These are phyloP conservation scores for Musa beccarii DNA, from an alignment of 176 grass and related monocot species.

Conservation along the genomic window DNA sequence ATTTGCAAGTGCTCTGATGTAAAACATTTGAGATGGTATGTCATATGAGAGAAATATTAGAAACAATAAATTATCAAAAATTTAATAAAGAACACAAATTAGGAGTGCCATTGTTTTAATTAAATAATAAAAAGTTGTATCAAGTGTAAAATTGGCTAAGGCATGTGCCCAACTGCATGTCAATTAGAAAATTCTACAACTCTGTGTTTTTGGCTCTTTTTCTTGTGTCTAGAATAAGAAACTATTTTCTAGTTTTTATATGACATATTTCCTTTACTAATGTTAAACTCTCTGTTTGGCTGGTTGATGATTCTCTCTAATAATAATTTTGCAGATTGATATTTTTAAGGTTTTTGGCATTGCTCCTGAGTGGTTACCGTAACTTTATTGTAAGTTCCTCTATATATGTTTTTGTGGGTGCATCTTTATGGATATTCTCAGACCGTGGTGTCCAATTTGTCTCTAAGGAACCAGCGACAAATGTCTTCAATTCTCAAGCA, in stretches of 20 bases:
- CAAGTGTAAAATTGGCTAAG: neutral
- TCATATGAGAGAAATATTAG: too few species aligned
- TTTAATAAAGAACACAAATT: neutral
- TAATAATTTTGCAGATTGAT: conserved; percentile 69
- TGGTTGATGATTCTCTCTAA: conserved; percentile 28
- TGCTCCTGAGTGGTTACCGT: conserved; percentile 88
- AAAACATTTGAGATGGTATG: too few species aligned
- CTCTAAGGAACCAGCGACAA: conserved; percentile 66
- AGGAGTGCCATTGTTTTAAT: neutral
- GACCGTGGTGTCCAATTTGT: conserved; percentile 8
- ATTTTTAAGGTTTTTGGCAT: conserved; percentile 97
- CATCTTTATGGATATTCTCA: conserved; percentile 13
- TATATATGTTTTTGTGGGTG: conserved; percentile 18
- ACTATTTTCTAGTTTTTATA: neutral
- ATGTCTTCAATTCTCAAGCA: conserved; percentile 96
- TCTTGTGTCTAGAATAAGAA: neutral
- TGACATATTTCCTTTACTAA: conserved; percentile 7
- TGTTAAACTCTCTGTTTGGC: conserved; percentile 3
- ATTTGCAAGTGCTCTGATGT: too few species aligned
- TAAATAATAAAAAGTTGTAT: neutral
- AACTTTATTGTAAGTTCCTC: conserved; percentile 94
- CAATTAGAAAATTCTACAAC: neutral
- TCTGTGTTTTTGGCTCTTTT: neutral
- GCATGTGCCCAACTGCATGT: neutral
- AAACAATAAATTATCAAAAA: too few species aligned